Conservation (phyloP, 2,329 filamentous ascomycete species). For the Pseudopyrenochaeta lycopersici region DNA sequence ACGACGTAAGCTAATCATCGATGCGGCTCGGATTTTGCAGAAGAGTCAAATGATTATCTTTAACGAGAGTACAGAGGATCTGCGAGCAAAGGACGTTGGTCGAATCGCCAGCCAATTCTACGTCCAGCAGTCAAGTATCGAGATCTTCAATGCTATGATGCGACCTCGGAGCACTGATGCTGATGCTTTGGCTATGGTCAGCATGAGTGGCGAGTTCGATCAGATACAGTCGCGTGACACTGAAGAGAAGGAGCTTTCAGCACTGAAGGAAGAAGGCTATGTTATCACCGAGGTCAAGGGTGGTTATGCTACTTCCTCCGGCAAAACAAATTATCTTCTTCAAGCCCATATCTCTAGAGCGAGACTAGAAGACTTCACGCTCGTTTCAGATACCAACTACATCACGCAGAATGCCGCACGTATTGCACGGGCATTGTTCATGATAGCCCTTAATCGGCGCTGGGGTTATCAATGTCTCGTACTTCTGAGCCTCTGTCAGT, state of each 20-base stretch:
- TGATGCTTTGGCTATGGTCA: slow-evolving; percentile 94
- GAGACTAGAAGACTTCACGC: slow-evolving; percentile 89
- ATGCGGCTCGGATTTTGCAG: slow-evolving; percentile 86
- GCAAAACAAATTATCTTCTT: slow-evolving; percentile 94
- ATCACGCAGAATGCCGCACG: slow-evolving; percentile 94
- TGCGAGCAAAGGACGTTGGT: slow-evolving; percentile 93
- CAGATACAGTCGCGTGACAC: slow-evolving; percentile 93
- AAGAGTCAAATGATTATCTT: slow-evolving; percentile 99
- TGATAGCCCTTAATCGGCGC: slow-evolving; percentile 93
- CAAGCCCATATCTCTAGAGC: slow-evolving; percentile 93
- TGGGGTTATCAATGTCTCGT: slow-evolving; percentile 98
- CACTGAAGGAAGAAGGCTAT: slow-evolving; percentile 70
- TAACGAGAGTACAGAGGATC: slow-evolving; percentile 91
- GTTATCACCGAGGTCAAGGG: slow-evolving; percentile 82
- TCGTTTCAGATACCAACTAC: slow-evolving; percentile 91
- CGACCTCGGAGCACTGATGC: slow-evolving; percentile 83
- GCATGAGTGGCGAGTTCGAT: slow-evolving; percentile 97
- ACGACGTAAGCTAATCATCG: slow-evolving; percentile 83
- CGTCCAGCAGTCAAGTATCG: slow-evolving; percentile 89
- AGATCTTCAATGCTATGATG: slow-evolving; percentile 98
- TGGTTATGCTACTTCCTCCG: slow-evolving; percentile 72
- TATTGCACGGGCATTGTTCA: slow-evolving; percentile 94
- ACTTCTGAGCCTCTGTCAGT: slow-evolving; percentile 90
- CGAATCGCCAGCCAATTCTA: slow-evolving; percentile 98
- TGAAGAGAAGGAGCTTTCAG: slow-evolving; percentile 85